phyloP scores from a whole-genome alignment of 2,329 filamentous ascomycete species.

The Pseudohalonectria lignicola region DNA sequence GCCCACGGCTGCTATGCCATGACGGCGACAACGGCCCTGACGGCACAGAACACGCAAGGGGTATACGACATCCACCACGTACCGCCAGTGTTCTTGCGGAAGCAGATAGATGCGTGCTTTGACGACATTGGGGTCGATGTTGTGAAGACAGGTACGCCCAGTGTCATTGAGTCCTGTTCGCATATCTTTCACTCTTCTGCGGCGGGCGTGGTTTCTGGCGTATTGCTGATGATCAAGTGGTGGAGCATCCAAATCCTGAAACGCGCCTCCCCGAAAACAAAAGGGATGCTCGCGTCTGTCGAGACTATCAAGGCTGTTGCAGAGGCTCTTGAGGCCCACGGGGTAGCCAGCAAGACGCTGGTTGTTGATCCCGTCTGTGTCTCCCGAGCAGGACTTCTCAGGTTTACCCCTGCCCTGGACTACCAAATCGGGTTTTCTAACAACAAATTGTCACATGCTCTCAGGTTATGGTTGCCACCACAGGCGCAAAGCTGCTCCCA shows the following conservation, averaged over 20 bases:
- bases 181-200: neutral
- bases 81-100: constrained; percentile 66
- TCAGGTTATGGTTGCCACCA: constrained; percentile 86
- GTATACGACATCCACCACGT: constrained; percentile 73
- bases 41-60: constrained; percentile 87
- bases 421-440: neutral
- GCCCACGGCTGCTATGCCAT: constrained; percentile 92
- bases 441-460: constrained; percentile 3
- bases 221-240: too few relatives aligned
- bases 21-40: constrained; percentile 89
- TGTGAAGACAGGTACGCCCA: constrained; percentile 74
- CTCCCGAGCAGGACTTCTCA: too few relatives aligned
- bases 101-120: constrained; percentile 77
- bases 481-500: constrained; percentile 60
- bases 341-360: constrained; percentile 33
- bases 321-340: constrained; percentile 46
- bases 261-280: too few relatives aligned
- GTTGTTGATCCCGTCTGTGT: constrained; percentile 66
- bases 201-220: too few relatives aligned
- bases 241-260: too few relatives aligned
- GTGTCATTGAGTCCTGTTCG: neutral
- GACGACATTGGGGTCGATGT: constrained; percentile 82
- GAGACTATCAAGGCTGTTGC: constrained; percentile 61
- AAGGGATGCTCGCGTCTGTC: constrained; percentile 73
- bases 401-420: too few relatives aligned